Evolutionary conservation across 163 green algal genomes (phyloP).

Genomic region (Volvox carteri): DNA sequence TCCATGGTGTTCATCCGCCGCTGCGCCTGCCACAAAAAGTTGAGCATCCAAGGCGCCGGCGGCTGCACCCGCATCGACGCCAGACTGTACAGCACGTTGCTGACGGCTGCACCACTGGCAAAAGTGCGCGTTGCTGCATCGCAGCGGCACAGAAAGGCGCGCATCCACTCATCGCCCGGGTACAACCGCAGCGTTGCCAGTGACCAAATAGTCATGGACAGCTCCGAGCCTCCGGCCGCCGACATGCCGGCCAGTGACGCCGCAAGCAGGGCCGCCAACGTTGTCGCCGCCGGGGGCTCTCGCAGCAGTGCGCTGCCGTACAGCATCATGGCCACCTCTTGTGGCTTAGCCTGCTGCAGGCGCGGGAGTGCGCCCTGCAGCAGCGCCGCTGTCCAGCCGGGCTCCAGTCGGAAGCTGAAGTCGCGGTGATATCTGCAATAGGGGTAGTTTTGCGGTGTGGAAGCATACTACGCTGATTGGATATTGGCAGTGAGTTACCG

Average conservation of each 20-base stretch:
- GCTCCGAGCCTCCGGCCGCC: background rate
- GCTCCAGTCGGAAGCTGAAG: background rate
- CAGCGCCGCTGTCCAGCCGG: background rate
- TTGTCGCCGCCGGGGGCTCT: background rate
- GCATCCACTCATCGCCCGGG: conserved; percentile 14
- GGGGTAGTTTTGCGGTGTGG: too few relatives aligned
- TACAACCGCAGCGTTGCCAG: background rate
- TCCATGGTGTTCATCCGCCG: conserved; percentile 49
- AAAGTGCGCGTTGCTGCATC: conserved; percentile 39
- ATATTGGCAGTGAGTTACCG: too few relatives aligned
- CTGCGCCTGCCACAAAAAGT: conserved; percentile 55
- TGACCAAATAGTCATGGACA: conserved; percentile 34
- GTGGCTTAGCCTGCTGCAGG: background rate
- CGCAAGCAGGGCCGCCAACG: background rate
- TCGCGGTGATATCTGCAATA: conserved; percentile 48
- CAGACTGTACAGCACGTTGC: conserved; percentile 35
- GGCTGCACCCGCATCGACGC: conserved; percentile 29
- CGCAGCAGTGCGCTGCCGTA: conserved; percentile 37
- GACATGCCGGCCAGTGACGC: background rate
- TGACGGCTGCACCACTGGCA: background rate
- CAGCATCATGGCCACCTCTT: conserved; percentile 13
- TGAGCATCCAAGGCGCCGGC: conserved; percentile 35
- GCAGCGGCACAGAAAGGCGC: conserved; percentile 22
- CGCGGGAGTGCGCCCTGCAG: background rate
- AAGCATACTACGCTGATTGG: too few relatives aligned